These are phyloP conservation scores for Dothistroma pini DNA, from an alignment of 2,329 filamentous ascomycete species.

Conservation along the genomic window DNA sequence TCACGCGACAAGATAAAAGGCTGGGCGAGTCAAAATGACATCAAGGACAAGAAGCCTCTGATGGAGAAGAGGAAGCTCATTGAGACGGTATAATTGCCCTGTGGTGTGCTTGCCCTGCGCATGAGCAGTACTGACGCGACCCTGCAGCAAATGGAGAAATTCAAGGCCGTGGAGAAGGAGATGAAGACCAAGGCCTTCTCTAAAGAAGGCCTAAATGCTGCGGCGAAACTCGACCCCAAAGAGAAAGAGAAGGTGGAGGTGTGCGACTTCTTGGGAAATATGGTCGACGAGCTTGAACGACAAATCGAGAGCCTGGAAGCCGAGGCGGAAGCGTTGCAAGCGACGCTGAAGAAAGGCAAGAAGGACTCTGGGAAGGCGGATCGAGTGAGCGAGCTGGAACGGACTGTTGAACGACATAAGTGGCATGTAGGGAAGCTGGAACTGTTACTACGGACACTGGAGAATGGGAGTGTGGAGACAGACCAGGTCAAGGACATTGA, in stretches of 20 bases:
- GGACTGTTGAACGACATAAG: slow-evolving; percentile 84
- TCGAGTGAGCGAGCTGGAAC: slow-evolving; percentile 80
- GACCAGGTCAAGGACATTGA: slow-evolving; percentile 85
- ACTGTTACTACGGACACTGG: slow-evolving; percentile 79
- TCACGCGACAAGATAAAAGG: slow-evolving; percentile 99
- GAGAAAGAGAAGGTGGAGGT: slow-evolving; percentile 91
- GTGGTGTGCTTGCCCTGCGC: background rate
- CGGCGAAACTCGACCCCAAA: slow-evolving; percentile 92
- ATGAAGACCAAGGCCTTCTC: slow-evolving; percentile 99
- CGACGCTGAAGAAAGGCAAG: slow-evolving; percentile 88
- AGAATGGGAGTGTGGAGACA: slow-evolving; percentile 86
- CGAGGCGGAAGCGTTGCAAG: slow-evolving; percentile 80
- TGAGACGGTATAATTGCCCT: slow-evolving; percentile 70
- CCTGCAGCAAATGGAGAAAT: slow-evolving; percentile 91
- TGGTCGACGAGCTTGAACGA: slow-evolving; percentile 88
- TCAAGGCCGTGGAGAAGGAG: slow-evolving; percentile 99
- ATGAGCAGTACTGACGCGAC: slow-evolving; percentile 20
- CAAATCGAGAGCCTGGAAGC: slow-evolving; percentile 93
- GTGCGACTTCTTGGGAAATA: slow-evolving; percentile 76
- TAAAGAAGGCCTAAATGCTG: slow-evolving; percentile 90
- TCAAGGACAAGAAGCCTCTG: slow-evolving; percentile 97
- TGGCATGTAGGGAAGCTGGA: slow-evolving; percentile 95
- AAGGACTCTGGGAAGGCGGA: slow-evolving; percentile 80
- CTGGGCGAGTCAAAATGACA: slow-evolving; percentile 97
- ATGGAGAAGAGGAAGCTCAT: slow-evolving; percentile 93